These are phyloP conservation scores for Chaetomium tenue DNA, from an alignment of 495 filamentous ascomycete genomes.

Conservation along the genomic window DNA sequence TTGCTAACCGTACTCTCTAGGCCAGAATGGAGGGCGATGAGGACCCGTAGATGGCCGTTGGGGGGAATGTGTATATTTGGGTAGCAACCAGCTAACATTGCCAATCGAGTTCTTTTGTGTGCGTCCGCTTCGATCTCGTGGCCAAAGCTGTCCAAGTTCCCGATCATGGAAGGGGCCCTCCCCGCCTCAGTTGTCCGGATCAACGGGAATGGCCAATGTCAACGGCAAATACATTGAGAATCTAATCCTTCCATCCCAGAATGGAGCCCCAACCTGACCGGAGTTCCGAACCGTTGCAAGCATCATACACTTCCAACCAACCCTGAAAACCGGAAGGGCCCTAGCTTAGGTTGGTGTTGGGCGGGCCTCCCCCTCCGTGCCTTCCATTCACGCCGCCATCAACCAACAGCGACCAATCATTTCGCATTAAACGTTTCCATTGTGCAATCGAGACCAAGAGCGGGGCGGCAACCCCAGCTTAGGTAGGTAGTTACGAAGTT, in stretches of 20 bases:
- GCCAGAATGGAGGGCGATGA: constrained; percentile 45
- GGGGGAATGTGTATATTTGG: constrained; percentile 23
- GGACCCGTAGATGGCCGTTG: constrained; percentile 36
- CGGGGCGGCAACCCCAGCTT: background rate
- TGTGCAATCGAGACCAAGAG: background rate
- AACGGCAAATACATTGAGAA: no score
- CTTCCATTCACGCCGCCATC: background rate
- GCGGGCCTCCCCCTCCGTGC: no score
- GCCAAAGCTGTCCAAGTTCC: background rate
- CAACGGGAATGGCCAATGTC: no score
- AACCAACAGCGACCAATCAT: background rate
- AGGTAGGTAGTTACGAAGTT: background rate
- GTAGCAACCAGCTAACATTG: constrained; percentile 1
- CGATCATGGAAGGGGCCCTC: background rate
- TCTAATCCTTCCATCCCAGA: no score
- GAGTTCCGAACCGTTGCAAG: no score
- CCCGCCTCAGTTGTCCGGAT: no score
- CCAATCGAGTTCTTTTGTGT: constrained; percentile 18
- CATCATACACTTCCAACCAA: no score
- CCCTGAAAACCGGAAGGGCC: no score
- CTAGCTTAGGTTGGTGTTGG: no score
- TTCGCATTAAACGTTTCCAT: background rate
- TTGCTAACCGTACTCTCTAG: constrained; percentile 32
- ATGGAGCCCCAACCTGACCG: no score
- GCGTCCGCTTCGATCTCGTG: background rate